These are phyloP conservation scores for Marasmius fiardii DNA, from an alignment of 1,284 basidiomycete species.

Conservation along the genomic window DNA sequence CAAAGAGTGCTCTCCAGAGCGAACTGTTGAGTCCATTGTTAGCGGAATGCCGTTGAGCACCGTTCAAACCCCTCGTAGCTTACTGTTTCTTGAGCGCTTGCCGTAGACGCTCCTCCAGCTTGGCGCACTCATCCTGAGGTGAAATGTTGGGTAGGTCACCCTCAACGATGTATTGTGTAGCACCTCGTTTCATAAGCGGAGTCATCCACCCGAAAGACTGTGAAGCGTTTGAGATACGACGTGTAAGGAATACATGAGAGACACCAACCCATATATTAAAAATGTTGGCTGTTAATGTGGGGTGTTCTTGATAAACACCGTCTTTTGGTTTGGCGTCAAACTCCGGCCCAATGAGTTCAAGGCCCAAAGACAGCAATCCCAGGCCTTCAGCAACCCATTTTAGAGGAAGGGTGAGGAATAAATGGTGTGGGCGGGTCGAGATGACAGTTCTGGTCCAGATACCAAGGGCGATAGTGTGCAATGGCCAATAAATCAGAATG, in stretches of 20 bases:
- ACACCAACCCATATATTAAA: constrained; percentile 62
- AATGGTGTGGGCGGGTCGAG: constrained; percentile 22
- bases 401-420: constrained; percentile 38
- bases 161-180: constrained; percentile 63
- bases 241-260: not conserved
- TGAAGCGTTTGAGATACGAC: not conserved
- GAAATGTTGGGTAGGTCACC: constrained; percentile 72
- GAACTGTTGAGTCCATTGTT: constrained; percentile 37
- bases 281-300: constrained; percentile 79
- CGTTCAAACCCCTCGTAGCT: constrained; percentile 18
- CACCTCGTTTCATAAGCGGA: constrained; percentile 70
- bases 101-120: constrained; percentile 66
- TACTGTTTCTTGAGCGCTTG: constrained; percentile 59
- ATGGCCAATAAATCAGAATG: constrained; percentile 83
- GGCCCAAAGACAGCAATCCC: constrained; percentile 54
- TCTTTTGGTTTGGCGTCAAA: constrained; percentile 35
- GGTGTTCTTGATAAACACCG: constrained; percentile 57
- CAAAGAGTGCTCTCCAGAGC: constrained; percentile 70
- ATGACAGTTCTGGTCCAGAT: constrained; percentile 67
- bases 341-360: constrained; percentile 78
- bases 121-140: constrained; percentile 68
- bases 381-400: constrained; percentile 46
- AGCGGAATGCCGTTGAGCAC: not conserved
- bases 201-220: constrained; percentile 80
- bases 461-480: constrained; percentile 51